A percentile compares a stretch with the other conserved stretches of the same genome.
phyloP scores from a whole-genome alignment of 179 eudicot species.

The Amaranthus tricolor region DNA sequence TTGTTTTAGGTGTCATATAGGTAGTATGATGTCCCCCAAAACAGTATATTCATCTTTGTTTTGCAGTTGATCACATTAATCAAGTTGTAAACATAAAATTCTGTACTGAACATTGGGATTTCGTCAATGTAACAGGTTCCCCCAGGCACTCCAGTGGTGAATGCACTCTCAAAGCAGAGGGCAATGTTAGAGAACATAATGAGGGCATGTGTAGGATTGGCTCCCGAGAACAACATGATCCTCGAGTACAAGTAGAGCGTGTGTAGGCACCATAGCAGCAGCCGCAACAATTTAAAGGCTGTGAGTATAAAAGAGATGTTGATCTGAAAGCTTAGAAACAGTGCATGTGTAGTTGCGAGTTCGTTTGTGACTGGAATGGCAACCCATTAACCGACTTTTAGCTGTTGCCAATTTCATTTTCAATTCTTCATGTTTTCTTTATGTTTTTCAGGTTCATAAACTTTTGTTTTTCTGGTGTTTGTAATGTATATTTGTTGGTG shows the following conservation, averaged over 20 bases:
- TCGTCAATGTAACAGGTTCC: constrained; percentile 62
- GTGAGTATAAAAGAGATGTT: constrained; percentile 24
- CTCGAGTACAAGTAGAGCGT: constrained; percentile 70
- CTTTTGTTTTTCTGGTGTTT: neutral
- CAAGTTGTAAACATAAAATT: too few relatives aligned
- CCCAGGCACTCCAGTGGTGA: constrained; percentile 99
- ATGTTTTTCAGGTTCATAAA: neutral
- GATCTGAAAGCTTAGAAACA: constrained; percentile 17
- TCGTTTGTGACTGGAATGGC: constrained; percentile 6
- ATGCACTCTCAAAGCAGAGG: constrained; percentile 90
- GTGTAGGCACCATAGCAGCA: neutral
- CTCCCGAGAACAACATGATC: constrained; percentile 99
- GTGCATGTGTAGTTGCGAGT: constrained; percentile 17
- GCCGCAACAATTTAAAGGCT: neutral
- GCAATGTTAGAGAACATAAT: constrained; percentile 97
- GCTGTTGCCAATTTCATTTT: neutral
- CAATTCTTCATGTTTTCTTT: neutral
- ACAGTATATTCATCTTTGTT: neutral
- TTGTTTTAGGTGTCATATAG: neutral
- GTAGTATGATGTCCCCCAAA: neutral
- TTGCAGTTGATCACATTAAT: neutral
- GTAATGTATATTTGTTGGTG: constrained; percentile 12
- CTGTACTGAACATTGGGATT: neutral
- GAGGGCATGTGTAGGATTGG: constrained; percentile 94
- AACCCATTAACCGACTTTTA: constrained; percentile 17